Percentiles rank a stretch among this genome's conserved stretches.
Evolutionary conservation across 2,329 filamentous ascomycete species (phyloP).

Genomic region (Scedosporium boydii): DNA sequence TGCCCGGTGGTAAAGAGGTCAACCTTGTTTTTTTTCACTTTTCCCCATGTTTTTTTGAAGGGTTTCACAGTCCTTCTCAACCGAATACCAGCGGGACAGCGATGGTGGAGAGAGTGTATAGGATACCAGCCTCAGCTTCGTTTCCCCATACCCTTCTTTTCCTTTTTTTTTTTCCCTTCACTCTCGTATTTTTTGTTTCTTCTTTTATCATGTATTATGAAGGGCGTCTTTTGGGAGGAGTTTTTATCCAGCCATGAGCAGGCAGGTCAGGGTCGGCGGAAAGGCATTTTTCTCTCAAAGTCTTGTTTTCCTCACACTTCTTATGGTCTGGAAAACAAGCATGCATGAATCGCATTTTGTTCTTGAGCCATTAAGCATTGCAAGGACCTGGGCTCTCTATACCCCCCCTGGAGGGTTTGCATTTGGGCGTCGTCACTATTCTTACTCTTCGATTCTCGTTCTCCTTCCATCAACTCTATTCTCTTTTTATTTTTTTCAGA

Average conservation of each 20-base stretch:
- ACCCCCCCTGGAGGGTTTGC: conserved; percentile 1
- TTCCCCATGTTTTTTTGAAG: background rate
- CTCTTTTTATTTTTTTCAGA: conserved; percentile 15
- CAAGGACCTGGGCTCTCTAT: conserved; percentile 1
- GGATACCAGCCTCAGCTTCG: conserved; percentile 13
- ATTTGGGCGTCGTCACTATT: conserved; percentile 10
- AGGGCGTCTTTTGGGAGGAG: conserved; percentile 5
- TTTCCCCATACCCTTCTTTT: conserved; percentile 14
- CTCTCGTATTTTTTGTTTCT: conserved; percentile 12
- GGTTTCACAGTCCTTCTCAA: conserved; percentile 8
- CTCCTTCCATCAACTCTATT: conserved; percentile 13
- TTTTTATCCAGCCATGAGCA: conserved; percentile 1
- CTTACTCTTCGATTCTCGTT: conserved; percentile 6
- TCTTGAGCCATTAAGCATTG: conserved; percentile 1
- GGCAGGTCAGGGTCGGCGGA: conserved; percentile 3
- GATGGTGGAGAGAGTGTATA: background rate
- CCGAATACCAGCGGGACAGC: conserved; percentile 5
- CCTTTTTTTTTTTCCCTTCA: conserved; percentile 11
- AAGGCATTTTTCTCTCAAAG: conserved; percentile 2
- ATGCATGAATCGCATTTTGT: conserved; percentile 1
- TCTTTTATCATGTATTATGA: conserved; percentile 14
- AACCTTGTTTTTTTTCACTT: background rate
- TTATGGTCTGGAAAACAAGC: conserved; percentile 4
- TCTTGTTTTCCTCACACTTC: conserved; percentile 6
- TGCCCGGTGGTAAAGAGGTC: conserved; percentile 52